Base-by-base conservation (phyloP, 345 rosid species). In the Arabidopsis suecica region DNA sequence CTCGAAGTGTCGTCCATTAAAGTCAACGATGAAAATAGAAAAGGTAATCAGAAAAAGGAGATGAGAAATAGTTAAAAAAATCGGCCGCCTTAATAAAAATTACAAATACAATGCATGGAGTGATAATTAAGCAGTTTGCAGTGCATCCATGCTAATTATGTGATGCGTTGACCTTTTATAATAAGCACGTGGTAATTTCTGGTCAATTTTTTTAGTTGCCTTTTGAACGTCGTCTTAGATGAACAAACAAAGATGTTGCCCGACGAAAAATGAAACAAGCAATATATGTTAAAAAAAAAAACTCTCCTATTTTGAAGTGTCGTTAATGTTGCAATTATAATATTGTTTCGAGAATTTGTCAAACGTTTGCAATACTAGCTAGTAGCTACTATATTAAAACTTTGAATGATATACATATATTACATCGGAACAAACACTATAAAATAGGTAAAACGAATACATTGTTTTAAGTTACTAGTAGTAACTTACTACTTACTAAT, bases 51-150 rank as follows among this genome's bases (percentile, higher is more conserved):
- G 13, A 30, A 40, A 32, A 30, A 2, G 4, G 7, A 59, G 23
- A 71, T 23, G 51, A 34, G 47, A 22, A 71, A 60, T 49, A 61
- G 55, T 45, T 30, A 25, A 34, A 25, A 34, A 22, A 25, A 33
- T 23, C 23, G 28, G 61, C 79, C 55, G 62, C 73, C 55, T 18
- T 16, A 13, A 10, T 16, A 56, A 64, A 42, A 14, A 1, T 32
- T 65, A 47, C 38, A 74, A 47, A 59, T 75, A 75, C 78, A 66
- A 28, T 74, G 72, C 67, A 74, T 32, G 59, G 53, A 41, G 77
- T 41, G 34, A 25, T 20, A 20, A 20, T 42, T 61, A 44, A 56
- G 38, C 41, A 22, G 69, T 36, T 32, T 40, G 8, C 7, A 22
- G 33, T 32, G 23, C 23, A 34, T 54, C 36, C 38, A 20, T 65